phyloP scores from a whole-genome alignment of 768 basidiomycete genomes.

The Podaxis pistillaris region DNA sequence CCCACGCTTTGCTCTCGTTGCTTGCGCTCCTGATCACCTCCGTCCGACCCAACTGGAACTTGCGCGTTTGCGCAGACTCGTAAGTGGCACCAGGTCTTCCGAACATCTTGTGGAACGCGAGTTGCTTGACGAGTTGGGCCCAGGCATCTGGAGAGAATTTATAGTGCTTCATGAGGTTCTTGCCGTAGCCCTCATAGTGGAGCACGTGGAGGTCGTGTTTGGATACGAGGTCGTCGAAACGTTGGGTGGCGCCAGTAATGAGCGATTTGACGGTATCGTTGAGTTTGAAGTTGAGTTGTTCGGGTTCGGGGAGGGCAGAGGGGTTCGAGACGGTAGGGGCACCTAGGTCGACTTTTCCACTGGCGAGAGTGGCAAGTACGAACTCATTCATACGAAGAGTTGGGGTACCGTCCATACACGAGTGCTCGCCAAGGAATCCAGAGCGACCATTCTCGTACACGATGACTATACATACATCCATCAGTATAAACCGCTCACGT shows the following conservation, averaged over 20 bases:
- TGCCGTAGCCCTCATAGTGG: slow-evolving; percentile 89
- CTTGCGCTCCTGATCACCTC: slow-evolving; percentile 92
- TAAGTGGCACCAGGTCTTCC: slow-evolving; percentile 79
- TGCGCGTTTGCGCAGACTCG: slow-evolving; percentile 92
- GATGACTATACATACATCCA: slow-evolving; percentile 54
- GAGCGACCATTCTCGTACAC: slow-evolving; percentile 95
- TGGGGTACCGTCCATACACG: slow-evolving; percentile 92
- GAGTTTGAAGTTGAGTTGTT: slow-evolving; percentile 40
- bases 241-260: slow-evolving; percentile 56
- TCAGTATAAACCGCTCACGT: not conserved
- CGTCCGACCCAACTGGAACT: slow-evolving; percentile 86
- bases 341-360: slow-evolving; percentile 76
- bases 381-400: slow-evolving; percentile 97
- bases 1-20: slow-evolving; percentile 50
- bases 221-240: slow-evolving; percentile 49
- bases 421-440: slow-evolving; percentile 88
- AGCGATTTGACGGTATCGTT: slow-evolving; percentile 50
- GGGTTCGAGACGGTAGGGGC: slow-evolving; percentile 33
- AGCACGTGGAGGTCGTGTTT: slow-evolving; percentile 56
- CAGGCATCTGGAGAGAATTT: slow-evolving; percentile 91
- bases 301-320: slow-evolving; percentile 44
- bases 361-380: slow-evolving; percentile 71
- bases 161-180: slow-evolving; percentile 78
- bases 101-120: slow-evolving; percentile 89
- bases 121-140: slow-evolving; percentile 93